Percentiles rank a stretch among this genome's conserved stretches.
These are phyloP conservation scores for Silybum marianum DNA, from an alignment of 129 eudicot genomes.

Conservation along the genomic window DNA sequence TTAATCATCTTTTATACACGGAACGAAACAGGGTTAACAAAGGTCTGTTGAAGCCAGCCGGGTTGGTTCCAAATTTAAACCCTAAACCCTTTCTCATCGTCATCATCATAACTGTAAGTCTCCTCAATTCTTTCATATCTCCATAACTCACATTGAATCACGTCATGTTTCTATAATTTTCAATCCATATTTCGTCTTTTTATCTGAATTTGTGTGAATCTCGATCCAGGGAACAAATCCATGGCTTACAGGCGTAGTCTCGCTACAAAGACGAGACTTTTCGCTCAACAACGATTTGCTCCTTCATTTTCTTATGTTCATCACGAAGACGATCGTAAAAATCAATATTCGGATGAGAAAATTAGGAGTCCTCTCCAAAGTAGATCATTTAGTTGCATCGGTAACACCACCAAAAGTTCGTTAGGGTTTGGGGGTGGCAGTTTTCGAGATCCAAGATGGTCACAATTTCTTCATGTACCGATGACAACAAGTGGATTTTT, in stretches of 20 bases:
- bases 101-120: conserved; percentile 6
- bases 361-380: conserved; percentile 24
- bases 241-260: conserved; percentile 79
- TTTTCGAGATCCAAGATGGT: conserved; percentile 44
- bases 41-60: not conserved
- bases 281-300: conserved; percentile 45
- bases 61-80: conserved; percentile 9
- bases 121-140: conserved; percentile 4
- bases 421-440: conserved; percentile 31
- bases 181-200: not conserved
- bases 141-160: not conserved
- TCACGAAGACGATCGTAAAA: conserved; percentile 47
- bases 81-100: conserved; percentile 23
- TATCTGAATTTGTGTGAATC: not conserved
- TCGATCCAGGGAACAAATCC: conserved; percentile 17
- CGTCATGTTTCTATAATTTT: not conserved
- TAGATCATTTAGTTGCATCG: conserved; percentile 35
- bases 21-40: not conserved
- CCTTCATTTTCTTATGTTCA: conserved; percentile 39
- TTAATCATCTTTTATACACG: not conserved
- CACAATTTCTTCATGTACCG: conserved; percentile 27
- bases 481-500: conserved; percentile 27
- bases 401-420: conserved; percentile 25
- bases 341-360: conserved; percentile 9
- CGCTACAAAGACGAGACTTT: conserved; percentile 44